phyloP scores from a whole-genome alignment of 768 basidiomycete genomes.

The Serendipita sp. region DNA sequence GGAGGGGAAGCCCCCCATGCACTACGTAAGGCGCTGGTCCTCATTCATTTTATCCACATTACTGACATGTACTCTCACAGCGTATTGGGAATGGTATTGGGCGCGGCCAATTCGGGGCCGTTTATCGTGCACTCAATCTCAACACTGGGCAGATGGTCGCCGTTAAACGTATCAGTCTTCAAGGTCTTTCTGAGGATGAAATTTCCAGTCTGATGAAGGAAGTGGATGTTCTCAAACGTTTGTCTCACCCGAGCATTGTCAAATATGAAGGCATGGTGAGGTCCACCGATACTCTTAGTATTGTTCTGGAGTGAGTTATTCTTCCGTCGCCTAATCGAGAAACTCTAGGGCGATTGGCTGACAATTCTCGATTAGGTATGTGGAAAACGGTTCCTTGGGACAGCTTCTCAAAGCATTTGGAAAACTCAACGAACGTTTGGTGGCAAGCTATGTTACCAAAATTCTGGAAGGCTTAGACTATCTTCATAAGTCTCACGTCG shows the following conservation, averaged over 20 bases:
- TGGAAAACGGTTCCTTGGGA: slow-evolving; percentile 89
- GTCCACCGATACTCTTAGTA: slow-evolving; percentile 76
- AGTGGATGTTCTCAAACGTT: slow-evolving; percentile 78
- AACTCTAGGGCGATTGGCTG: neutral
- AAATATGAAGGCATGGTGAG: slow-evolving; percentile 94
- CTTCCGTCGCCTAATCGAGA: slow-evolving; percentile 9
- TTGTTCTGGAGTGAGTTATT: slow-evolving; percentile 74
- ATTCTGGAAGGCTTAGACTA: slow-evolving; percentile 93
- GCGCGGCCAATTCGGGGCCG: slow-evolving; percentile 89
- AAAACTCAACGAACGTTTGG: slow-evolving; percentile 79
- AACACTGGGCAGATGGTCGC: slow-evolving; percentile 96
- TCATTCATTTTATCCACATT: slow-evolving; percentile 1
- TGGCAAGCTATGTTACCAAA: slow-evolving; percentile 87
- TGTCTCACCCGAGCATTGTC: slow-evolving; percentile 90
- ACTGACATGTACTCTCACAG: slow-evolving; percentile 27
- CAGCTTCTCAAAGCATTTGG: slow-evolving; percentile 90
- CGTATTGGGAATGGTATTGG: slow-evolving; percentile 98
- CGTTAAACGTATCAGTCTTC: slow-evolving; percentile 87
- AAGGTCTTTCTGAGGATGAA: slow-evolving; percentile 82
- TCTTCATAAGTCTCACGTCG: slow-evolving; percentile 63
- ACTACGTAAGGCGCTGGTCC: slow-evolving; percentile 47
- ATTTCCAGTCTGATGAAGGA: slow-evolving; percentile 85
- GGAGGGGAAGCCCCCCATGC: slow-evolving; percentile 61
- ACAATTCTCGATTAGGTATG: slow-evolving; percentile 41
- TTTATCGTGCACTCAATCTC: slow-evolving; percentile 86